phyloP scores from a whole-genome alignment of 1,284 basidiomycete species.

The Malassezia pachydermatis region DNA sequence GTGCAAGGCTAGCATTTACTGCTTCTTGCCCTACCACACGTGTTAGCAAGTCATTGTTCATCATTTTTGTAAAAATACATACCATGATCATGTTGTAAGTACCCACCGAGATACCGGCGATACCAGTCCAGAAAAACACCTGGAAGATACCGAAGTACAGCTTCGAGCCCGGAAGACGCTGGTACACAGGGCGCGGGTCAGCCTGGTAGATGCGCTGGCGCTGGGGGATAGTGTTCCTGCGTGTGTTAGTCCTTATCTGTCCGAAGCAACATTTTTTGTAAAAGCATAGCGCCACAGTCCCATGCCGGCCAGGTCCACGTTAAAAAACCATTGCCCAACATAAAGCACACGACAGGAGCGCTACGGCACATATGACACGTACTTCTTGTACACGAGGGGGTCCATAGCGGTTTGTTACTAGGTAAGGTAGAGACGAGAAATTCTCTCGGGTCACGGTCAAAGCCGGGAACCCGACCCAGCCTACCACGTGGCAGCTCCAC shows the following conservation, averaged over 20 bases:
- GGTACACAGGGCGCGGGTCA: constrained; percentile 37
- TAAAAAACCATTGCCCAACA: no score
- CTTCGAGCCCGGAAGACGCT: constrained; percentile 34
- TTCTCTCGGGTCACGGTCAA: constrained; percentile 1
- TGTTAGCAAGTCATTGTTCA: constrained; percentile 2
- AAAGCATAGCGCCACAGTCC: no score
- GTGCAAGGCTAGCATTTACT: not conserved
- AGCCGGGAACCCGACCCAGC: constrained; percentile 12
- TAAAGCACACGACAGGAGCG: no score
- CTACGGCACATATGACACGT: not conserved
- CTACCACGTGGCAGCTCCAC: constrained; percentile 12
- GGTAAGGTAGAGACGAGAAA: not conserved
- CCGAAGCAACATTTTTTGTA: no score
- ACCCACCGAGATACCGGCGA: constrained; percentile 34
- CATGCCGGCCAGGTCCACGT: no score
- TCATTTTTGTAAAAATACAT: constrained; percentile 14
- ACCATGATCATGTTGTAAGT: constrained; percentile 41
- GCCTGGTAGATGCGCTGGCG: constrained; percentile 41
- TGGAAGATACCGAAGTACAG: constrained; percentile 42
- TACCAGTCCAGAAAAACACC: constrained; percentile 38
- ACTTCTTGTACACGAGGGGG: constrained; percentile 18
- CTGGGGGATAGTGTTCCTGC: constrained; percentile 34
- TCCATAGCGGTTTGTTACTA: constrained; percentile 9
- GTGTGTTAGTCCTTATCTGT: constrained; percentile 4
- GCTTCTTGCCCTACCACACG: constrained; percentile 12